Conservation (phyloP, 192 early-diverging fungal species). For the Jimgerdemannia flammicorona region DNA sequence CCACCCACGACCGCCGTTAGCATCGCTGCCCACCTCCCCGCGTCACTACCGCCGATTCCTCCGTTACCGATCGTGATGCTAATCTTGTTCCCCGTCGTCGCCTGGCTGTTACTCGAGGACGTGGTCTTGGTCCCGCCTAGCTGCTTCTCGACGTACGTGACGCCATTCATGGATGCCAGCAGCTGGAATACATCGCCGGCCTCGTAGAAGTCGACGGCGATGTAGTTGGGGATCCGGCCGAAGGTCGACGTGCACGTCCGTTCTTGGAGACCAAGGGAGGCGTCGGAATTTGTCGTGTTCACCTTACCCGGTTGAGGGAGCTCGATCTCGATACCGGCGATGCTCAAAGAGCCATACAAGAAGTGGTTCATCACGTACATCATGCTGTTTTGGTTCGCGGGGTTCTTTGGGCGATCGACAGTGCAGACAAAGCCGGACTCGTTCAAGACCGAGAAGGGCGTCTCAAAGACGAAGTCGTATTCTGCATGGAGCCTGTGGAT, state of each 20-base stretch:
- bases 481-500: constrained; percentile 53
- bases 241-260: constrained; percentile 46
- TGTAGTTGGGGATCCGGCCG: constrained; percentile 57
- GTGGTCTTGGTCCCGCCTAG: neutral
- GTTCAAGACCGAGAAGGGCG: constrained; percentile 55
- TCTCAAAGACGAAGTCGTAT: constrained; percentile 66
- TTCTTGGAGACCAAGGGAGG: constrained; percentile 50
- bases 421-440: constrained; percentile 50
- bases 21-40: too few relatives aligned
- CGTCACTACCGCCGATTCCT: too few relatives aligned
- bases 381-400: constrained; percentile 21
- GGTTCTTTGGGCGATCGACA: constrained; percentile 46
- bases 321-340: constrained; percentile 32
- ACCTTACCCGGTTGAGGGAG: constrained; percentile 50
- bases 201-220: constrained; percentile 76
- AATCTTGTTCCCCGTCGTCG: too few relatives aligned
- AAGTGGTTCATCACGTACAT: constrained; percentile 80
- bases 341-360: constrained; percentile 41
- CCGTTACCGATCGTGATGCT: too few relatives aligned
- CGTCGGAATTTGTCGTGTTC: constrained; percentile 45
- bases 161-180: constrained; percentile 50
- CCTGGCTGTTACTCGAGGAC: too few relatives aligned
- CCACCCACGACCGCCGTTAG: too few relatives aligned
- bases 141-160: constrained; percentile 30
- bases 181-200: constrained; percentile 45